These are phyloP conservation scores for Fonsecaea pedrosoi DNA, from an alignment of 2,329 filamentous ascomycete genomes.

Conservation along the genomic window DNA sequence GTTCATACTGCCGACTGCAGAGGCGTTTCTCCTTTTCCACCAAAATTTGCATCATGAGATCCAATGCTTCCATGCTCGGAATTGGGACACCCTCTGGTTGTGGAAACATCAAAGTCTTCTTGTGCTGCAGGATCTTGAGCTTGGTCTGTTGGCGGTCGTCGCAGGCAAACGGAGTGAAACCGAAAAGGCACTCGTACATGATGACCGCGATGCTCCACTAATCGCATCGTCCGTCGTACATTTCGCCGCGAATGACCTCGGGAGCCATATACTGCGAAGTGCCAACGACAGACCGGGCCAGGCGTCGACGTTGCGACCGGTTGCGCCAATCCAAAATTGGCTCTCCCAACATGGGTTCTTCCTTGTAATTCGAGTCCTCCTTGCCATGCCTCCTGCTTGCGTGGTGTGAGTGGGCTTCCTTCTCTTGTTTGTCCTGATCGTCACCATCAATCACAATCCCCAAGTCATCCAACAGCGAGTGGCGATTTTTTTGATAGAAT, in stretches of 20 bases:
- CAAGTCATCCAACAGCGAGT: constrained; percentile 77
- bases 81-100: constrained; percentile 50
- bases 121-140: constrained; percentile 79
- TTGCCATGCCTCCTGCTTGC: constrained; percentile 16
- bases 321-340: constrained; percentile 74
- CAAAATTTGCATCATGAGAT: constrained; percentile 76
- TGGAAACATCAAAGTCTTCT: constrained; percentile 74
- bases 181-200: constrained; percentile 91
- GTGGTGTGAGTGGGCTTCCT: constrained; percentile 39
- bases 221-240: constrained; percentile 92
- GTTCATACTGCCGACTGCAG: constrained; percentile 75
- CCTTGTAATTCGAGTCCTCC: constrained; percentile 15
- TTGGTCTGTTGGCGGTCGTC: constrained; percentile 85
- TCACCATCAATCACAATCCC: constrained; percentile 78
- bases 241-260: constrained; percentile 81
- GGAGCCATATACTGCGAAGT: constrained; percentile 99
- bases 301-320: constrained; percentile 69
- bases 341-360: constrained; percentile 45
- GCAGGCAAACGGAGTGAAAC: constrained; percentile 85
- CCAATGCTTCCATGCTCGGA: constrained; percentile 69
- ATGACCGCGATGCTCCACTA: constrained; percentile 98
- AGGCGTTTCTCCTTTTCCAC: constrained; percentile 77
- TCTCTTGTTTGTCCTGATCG: constrained; percentile 68
- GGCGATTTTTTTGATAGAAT: constrained; percentile 84
- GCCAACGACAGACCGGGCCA: constrained; percentile 86